Conservation (phyloP, 345 rosid genomes). For the Brassica carinata region DNA sequence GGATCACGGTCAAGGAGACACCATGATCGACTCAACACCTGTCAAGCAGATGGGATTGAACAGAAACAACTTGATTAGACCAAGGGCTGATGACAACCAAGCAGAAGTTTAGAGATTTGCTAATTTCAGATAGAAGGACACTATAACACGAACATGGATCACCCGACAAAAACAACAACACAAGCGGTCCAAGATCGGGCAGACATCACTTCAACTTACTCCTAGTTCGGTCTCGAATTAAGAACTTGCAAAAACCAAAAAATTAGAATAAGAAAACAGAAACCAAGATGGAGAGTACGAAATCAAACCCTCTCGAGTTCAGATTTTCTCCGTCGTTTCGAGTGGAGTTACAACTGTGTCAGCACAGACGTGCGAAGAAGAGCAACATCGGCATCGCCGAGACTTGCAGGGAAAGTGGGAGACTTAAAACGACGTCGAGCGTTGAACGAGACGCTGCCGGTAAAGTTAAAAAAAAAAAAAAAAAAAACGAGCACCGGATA, state of each 20-base stretch:
- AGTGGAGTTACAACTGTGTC: not conserved
- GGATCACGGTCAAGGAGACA: not conserved
- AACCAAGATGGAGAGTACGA: not conserved
- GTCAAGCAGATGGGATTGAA: not conserved
- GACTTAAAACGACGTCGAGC: not conserved
- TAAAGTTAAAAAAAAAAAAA: not conserved
- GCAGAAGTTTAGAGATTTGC: not conserved
- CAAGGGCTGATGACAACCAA: not conserved
- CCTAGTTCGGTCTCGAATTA: not conserved
- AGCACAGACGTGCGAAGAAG: not conserved
- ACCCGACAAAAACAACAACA: not conserved
- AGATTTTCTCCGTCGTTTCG: not conserved
- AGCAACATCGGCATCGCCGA: not conserved
- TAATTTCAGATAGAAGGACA: not conserved
- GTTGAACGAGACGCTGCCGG: not conserved
- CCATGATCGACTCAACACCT: not conserved
- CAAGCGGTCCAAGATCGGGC: not conserved
- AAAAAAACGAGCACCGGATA: not conserved
- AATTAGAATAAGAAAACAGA: not conserved
- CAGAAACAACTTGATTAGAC: not conserved
- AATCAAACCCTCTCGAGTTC: constrained; percentile 22
- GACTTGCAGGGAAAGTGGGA: not conserved
- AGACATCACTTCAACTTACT: constrained; percentile 4
- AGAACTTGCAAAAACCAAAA: not conserved
- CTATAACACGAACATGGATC: not conserved